Evolutionary conservation across 2,329 filamentous ascomycete species (phyloP), one percentile per base, ranked within the genome.

Genomic region (Allantophomopsis cytisporea): DNA sequence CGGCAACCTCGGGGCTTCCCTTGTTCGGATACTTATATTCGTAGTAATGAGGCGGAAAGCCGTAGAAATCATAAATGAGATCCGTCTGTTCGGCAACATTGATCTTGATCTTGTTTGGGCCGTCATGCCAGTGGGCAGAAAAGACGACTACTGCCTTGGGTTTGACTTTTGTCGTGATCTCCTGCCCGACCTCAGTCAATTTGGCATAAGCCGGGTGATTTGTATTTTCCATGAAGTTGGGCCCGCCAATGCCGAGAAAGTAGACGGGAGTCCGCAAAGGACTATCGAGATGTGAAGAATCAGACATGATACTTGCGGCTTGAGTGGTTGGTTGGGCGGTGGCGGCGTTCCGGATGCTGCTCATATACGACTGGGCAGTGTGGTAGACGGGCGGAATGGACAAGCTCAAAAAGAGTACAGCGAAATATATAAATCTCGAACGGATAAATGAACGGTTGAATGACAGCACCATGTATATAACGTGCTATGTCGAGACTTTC

Each of bases 61-160:
- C 78, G 52, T 81, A 80, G 61, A 82, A 84, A 53, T 85, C 80
- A 54, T 83, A 85, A 37, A 85, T 80, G 46, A 85, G 53, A 41
- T 78, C 71, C 4, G 70, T 75, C n/a, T 66, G 60, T 41, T 74
- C 73, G 3, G 71, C 75, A 7, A 69, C 73, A 54, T 84, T 85
- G 48, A 85, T 68, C 50, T 79, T 63, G 45, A 85, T 69, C 3
- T 61, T 65, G 47, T 68, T 61, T 32, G 60, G 58, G 40, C 52
- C 60, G 35, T 68, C 75, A 59, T 83, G 76, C 82, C 83, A 87
- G 56, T 88, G 82, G 1, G 80, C 83, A 1, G 81, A 85, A 54
- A 88, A 80, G 17, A 86, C 77, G 1, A 87, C 74, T 12, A 87
- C 69, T 2, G 80, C 83, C 45, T 73, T 77, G 2, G 82, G 82